Percentiles rank a stretch among this genome's conserved stretches.
Conservation (phyloP, 768 basidiomycete genomes). For the Russula compacta region DNA sequence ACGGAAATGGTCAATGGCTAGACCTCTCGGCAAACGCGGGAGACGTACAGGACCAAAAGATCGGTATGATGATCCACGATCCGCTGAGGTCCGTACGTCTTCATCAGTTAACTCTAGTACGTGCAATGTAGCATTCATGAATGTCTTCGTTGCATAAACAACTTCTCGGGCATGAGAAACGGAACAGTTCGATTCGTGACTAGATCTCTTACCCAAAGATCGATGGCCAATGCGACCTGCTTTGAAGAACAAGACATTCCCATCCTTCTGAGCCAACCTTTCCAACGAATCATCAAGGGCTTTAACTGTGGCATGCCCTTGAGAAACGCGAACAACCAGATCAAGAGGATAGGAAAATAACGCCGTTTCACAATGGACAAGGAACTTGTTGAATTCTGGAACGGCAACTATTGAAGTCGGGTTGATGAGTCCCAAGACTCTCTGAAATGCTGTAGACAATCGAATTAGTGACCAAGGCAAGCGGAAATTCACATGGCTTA, state of each 20-base stretch:
- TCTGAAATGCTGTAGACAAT: slow-evolving; percentile 42
- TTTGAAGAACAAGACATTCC: slow-evolving; percentile 52
- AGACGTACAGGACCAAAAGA: slow-evolving; percentile 55
- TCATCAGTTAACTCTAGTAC: slow-evolving; percentile 48
- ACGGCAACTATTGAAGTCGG: slow-evolving; percentile 50
- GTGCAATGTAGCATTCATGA: slow-evolving; percentile 51
- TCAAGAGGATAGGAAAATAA: slow-evolving; percentile 65
- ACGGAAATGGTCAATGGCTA: not conserved
- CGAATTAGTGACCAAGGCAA: not conserved
- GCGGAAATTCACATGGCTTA: slow-evolving; percentile 27
- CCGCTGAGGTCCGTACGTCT: slow-evolving; percentile 29
- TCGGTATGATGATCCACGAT: slow-evolving; percentile 40
- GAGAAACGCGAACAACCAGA: slow-evolving; percentile 49
- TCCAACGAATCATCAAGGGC: slow-evolving; percentile 51
- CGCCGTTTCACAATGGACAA: slow-evolving; percentile 51
- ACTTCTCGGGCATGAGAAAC: slow-evolving; percentile 34
- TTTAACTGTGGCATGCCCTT: slow-evolving; percentile 38
- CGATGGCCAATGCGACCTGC: slow-evolving; percentile 44
- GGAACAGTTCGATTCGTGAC: not conserved
- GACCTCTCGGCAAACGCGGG: not conserved
- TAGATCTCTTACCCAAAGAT: slow-evolving; percentile 41
- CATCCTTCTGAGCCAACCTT: slow-evolving; percentile 45
- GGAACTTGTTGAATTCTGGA: slow-evolving; percentile 52
- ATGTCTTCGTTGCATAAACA: slow-evolving; percentile 55
- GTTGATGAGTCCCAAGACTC: slow-evolving; percentile 42